phyloP scores from a whole-genome alignment of 106 monocot species.

The Allium sativum region DNA sequence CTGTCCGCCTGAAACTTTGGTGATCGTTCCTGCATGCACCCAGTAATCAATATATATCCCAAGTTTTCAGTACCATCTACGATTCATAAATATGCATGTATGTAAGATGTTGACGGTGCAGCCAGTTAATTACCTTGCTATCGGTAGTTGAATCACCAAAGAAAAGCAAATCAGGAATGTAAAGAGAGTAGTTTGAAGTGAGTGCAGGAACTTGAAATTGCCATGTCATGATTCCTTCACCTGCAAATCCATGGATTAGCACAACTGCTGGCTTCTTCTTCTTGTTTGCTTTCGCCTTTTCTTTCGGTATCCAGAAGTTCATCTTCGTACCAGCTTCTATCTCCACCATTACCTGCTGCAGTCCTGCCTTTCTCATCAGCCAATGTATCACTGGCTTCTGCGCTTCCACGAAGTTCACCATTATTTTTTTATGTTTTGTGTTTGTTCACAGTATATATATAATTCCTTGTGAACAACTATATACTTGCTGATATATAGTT shows the following conservation, averaged over 20 bases:
- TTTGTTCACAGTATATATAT: too few species aligned
- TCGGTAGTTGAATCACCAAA: constrained; percentile 52
- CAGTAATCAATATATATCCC: too few species aligned
- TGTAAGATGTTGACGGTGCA: too few species aligned
- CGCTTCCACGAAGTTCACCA: constrained; percentile 73
- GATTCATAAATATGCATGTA: too few species aligned
- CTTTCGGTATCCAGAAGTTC: constrained; percentile 69
- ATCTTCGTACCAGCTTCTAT: constrained; percentile 58
- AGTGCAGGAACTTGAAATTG: constrained; percentile 61
- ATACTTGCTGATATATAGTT: too few species aligned
- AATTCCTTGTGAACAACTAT: too few species aligned
- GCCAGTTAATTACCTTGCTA: not conserved
- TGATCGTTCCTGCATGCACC: constrained; percentile 27
- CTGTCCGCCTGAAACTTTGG: constrained; percentile 77
- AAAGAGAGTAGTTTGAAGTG: constrained; percentile 33
- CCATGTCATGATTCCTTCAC: constrained; percentile 83
- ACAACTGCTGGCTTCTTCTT: constrained; percentile 62
- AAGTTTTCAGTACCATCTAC: too few species aligned
- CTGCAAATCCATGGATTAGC: constrained; percentile 83
- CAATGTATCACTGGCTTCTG: constrained; percentile 64
- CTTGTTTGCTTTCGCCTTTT: constrained; percentile 21
- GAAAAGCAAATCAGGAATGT: constrained; percentile 87
- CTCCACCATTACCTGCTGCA: constrained; percentile 49
- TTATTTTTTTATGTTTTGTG: constrained; percentile 1
- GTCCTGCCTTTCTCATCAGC: constrained; percentile 48